phyloP scores from a whole-genome alignment of 331 rosid genomes.

The Malus hybrid region DNA sequence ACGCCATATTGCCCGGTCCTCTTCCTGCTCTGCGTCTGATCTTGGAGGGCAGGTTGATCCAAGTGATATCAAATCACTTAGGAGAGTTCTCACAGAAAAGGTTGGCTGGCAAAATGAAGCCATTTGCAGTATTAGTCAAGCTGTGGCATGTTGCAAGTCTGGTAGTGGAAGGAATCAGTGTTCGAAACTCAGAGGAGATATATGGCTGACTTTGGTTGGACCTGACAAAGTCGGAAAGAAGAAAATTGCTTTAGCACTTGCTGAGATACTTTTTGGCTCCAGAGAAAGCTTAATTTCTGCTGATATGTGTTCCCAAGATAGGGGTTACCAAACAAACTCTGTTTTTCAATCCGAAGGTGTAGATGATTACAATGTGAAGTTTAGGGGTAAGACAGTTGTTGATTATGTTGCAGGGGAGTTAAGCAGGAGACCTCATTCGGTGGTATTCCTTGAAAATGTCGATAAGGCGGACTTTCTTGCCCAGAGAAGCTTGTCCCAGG shows the following conservation, averaged over 20 bases:
- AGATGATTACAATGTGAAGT: constrained; percentile 38
- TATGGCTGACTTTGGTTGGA: constrained; percentile 78
- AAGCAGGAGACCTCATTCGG: constrained; percentile 57
- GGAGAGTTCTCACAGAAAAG: constrained; percentile 38
- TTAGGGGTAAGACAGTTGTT: constrained; percentile 56
- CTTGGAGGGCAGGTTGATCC: constrained; percentile 34
- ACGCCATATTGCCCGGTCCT: constrained; percentile 30
- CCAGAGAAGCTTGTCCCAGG: constrained; percentile 59
- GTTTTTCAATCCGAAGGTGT: constrained; percentile 35
- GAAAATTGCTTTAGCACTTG: constrained; percentile 62
- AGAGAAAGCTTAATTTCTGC: constrained; percentile 47
- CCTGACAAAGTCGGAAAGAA: constrained; percentile 78
- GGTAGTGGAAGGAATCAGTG: constrained; percentile 33
- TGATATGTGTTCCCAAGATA: constrained; percentile 45
- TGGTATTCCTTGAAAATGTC: constrained; percentile 66
- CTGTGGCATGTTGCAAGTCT: constrained; percentile 39
- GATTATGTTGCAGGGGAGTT: constrained; percentile 73
- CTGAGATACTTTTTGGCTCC: constrained; percentile 51
- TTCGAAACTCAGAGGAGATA: constrained; percentile 49
- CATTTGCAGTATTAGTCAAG: constrained; percentile 37
- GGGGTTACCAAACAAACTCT: constrained; percentile 20
- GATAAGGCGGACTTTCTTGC: constrained; percentile 61
- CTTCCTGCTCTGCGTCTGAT: constrained; percentile 35
- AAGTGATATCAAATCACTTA: constrained; percentile 55
- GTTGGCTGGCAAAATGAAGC: constrained; percentile 89